phyloP scores from a whole-genome alignment of 768 basidiomycete species.

The Leccinum arenicola region DNA sequence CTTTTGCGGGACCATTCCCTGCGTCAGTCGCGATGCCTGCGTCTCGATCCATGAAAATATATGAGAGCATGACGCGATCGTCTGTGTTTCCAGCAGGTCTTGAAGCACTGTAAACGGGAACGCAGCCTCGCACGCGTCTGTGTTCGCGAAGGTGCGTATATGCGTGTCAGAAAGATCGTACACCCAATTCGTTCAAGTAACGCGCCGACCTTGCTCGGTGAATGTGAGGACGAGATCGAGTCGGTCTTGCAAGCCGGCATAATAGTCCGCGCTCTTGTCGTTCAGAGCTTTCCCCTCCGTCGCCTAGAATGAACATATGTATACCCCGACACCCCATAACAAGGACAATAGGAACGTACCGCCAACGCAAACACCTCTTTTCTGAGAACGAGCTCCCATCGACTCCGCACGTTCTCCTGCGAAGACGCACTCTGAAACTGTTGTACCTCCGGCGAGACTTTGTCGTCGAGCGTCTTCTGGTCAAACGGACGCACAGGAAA shows the following conservation, averaged over 20 bases:
- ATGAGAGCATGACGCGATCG: conserved; percentile 80
- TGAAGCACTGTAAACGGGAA: conserved; percentile 75
- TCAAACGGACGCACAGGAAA: conserved; percentile 52
- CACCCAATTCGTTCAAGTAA: not conserved
- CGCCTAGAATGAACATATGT: conserved; percentile 37
- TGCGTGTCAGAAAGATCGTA: conserved; percentile 1
- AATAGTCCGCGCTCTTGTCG: conserved; percentile 52
- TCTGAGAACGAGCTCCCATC: conserved; percentile 74
- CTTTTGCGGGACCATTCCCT: conserved; percentile 80
- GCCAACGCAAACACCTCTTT: conserved; percentile 71
- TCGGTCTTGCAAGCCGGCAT: conserved; percentile 53
- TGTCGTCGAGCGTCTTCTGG: conserved; percentile 44
- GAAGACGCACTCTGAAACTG: conserved; percentile 43
- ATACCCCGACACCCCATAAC: not conserved
- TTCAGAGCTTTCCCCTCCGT: conserved; percentile 68
- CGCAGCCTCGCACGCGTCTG: conserved; percentile 75
- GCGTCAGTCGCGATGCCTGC: conserved; percentile 66
- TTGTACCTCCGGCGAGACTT: conserved; percentile 45
- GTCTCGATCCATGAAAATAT: conserved; percentile 87
- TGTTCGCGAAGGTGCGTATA: not conserved
- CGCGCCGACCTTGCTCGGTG: conserved; percentile 65
- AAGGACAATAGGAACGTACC: conserved; percentile 41
- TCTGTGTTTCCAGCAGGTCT: conserved; percentile 83
- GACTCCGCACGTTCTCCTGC: conserved; percentile 60
- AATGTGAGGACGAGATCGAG: conserved; percentile 76